phyloP scores from a whole-genome alignment of 805 yeast genomes.

The Priceomyces fermenticarens region DNA sequence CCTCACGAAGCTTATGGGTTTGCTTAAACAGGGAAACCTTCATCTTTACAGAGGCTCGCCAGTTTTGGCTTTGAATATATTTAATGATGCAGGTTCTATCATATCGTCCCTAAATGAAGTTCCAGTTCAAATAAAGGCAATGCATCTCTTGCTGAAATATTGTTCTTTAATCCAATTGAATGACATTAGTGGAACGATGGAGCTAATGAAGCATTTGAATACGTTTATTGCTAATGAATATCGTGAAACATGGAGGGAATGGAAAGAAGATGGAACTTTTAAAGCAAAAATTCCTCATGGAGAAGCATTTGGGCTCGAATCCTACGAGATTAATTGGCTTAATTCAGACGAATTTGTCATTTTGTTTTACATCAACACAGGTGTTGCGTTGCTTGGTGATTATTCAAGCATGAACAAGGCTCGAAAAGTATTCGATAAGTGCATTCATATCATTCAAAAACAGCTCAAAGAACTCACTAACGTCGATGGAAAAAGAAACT shows the following conservation, averaged over 20 bases:
- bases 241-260: conserved; percentile 16
- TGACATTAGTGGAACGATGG: conserved; percentile 20
- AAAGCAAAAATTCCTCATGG: conserved; percentile 6
- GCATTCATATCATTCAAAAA: conserved; percentile 29
- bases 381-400: conserved; percentile 34
- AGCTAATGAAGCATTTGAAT: conserved; percentile 19
- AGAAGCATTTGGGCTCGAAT: background rate
- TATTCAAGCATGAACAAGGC: conserved; percentile 33
- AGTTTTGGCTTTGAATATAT: conserved; percentile 11
- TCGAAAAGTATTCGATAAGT: conserved; percentile 32
- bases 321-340: conserved; percentile 38
- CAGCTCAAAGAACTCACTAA: conserved; percentile 15
- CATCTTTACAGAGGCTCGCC: conserved; percentile 29
- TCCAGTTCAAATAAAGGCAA: conserved; percentile 34
- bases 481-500: conserved; percentile 7
- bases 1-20: conserved; percentile 17
- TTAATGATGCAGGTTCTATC: conserved; percentile 13
- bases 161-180: conserved; percentile 24
- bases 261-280: conserved; percentile 31
- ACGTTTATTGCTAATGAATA: conserved; percentile 18
- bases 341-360: conserved; percentile 41
- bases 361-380: conserved; percentile 40
- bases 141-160: conserved; percentile 21
- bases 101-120: conserved; percentile 4
- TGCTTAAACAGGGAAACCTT: conserved; percentile 26